A percentile compares a stretch with the other conserved stretches of the same genome.
Evolutionary conservation across 148 eudicot genomes (phyloP).

Genomic region (Salicornia ramosissima): DNA sequence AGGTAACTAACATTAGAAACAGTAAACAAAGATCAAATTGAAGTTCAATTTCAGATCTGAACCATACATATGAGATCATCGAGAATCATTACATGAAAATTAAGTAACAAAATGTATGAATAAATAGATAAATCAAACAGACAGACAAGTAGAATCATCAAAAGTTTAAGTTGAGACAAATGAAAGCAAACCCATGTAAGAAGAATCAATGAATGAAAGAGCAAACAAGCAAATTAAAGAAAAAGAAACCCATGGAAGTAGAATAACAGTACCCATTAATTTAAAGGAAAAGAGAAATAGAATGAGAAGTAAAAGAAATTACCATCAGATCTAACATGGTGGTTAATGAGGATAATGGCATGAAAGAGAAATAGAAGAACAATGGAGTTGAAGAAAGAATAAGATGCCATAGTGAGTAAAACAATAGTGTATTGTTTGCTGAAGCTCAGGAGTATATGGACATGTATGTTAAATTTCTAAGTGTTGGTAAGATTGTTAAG

Average conservation of each 20-base stretch:
- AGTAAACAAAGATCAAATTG: not conserved
- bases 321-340: slow-evolving; percentile 36
- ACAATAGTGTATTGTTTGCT: too few relatives aligned
- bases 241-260: slow-evolving; percentile 6
- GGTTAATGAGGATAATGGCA: slow-evolving; percentile 13
- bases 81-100: not conserved
- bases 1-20: not conserved
- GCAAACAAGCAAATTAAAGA: not conserved
- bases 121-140: too few relatives aligned
- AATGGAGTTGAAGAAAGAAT: not conserved
- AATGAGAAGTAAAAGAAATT: not conserved
- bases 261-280: slow-evolving; percentile 7
- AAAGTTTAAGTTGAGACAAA: too few relatives aligned
- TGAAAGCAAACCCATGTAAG: not conserved
- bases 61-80: not conserved
- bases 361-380: slow-evolving; percentile 19
- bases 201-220: not conserved
- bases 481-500: too few relatives aligned
- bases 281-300: not conserved
- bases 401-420: not conserved
- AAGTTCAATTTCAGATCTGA: slow-evolving; percentile 13
- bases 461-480: too few relatives aligned
- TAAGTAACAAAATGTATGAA: too few relatives aligned
- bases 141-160: not conserved
- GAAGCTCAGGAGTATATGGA: too few relatives aligned